These are phyloP conservation scores for Piromyces finnis DNA, from an alignment of 192 early-diverging fungal genomes.

Conservation along the genomic window DNA sequence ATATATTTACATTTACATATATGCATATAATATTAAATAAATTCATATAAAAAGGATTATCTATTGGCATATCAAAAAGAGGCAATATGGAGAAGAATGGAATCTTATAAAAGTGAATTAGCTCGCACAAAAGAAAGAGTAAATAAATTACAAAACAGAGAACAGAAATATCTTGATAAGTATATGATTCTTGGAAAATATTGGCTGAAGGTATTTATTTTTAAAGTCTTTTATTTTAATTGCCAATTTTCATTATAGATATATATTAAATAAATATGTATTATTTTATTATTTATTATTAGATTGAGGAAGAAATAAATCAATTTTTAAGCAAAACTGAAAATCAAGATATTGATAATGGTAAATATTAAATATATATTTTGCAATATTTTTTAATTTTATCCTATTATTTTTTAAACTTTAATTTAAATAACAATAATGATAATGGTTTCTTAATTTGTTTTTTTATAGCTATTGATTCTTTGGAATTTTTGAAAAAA, in stretches of 20 bases:
- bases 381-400: too few relatives aligned
- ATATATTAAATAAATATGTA: too few relatives aligned
- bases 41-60: too few relatives aligned
- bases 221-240: too few relatives aligned
- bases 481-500: neutral
- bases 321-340: neutral
- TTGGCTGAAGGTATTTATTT: neutral
- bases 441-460: too few relatives aligned
- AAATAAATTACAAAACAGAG: slow-evolving; percentile 3
- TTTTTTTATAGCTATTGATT: neutral
- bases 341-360: neutral
- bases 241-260: too few relatives aligned
- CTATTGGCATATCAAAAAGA: slow-evolving; percentile 36
- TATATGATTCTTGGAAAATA: neutral
- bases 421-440: too few relatives aligned
- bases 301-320: neutral
- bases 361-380: neutral
- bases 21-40: too few relatives aligned
- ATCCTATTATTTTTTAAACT: too few relatives aligned
- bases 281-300: neutral
- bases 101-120: slow-evolving; percentile 43
- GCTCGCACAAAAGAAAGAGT: slow-evolving; percentile 18
- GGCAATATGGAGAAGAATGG: slow-evolving; percentile 44
- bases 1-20: too few relatives aligned
- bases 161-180: neutral